These are phyloP conservation scores for Aspergillus sp. DNA, from an alignment of 2,329 filamentous ascomycete species.

Conservation along the genomic window DNA sequence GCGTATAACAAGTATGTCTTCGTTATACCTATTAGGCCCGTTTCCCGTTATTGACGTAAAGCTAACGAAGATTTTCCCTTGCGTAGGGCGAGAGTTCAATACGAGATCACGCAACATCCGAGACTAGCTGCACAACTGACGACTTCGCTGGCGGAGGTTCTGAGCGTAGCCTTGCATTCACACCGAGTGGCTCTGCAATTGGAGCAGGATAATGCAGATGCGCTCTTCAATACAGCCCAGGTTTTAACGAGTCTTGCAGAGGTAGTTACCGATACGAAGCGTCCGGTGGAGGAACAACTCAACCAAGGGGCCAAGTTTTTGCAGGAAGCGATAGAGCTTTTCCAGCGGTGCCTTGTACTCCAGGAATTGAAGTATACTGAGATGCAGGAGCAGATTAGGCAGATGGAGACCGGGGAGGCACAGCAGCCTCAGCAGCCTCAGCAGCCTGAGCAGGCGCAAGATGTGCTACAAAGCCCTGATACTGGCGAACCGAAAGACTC, in stretches of 20 bases:
- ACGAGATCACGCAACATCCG: slow-evolving; percentile 68
- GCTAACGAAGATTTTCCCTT: background rate
- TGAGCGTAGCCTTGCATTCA: slow-evolving; percentile 62
- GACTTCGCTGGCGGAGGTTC: slow-evolving; percentile 51
- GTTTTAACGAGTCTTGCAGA: slow-evolving; percentile 68
- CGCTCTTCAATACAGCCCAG: slow-evolving; percentile 71
- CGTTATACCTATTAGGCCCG: background rate
- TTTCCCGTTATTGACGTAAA: background rate
- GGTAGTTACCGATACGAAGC: slow-evolving; percentile 54
- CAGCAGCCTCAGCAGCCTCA: slow-evolving; percentile 1
- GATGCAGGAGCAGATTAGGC: slow-evolving; percentile 43
- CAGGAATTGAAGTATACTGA: slow-evolving; percentile 53
- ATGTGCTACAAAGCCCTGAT: slow-evolving; percentile 12
- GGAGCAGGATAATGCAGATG: slow-evolving; percentile 64
- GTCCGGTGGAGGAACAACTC: slow-evolving; percentile 41
- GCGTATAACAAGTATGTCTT: slow-evolving; percentile 70
- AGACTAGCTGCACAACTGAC: slow-evolving; percentile 61
- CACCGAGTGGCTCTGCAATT: slow-evolving; percentile 62
- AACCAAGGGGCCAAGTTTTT: slow-evolving; percentile 53
- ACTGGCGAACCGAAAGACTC: slow-evolving; percentile 20
- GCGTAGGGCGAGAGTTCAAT: slow-evolving; percentile 65
- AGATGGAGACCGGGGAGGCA: slow-evolving; percentile 32
- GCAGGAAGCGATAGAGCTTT: slow-evolving; percentile 61
- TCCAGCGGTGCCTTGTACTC: slow-evolving; percentile 56
- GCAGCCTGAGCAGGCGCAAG: slow-evolving; percentile 14